A percentile compares a stretch with the other conserved stretches of the same genome.
phyloP scores from a whole-genome alignment of 345 rosid genomes.

The Theobroma cacao region DNA sequence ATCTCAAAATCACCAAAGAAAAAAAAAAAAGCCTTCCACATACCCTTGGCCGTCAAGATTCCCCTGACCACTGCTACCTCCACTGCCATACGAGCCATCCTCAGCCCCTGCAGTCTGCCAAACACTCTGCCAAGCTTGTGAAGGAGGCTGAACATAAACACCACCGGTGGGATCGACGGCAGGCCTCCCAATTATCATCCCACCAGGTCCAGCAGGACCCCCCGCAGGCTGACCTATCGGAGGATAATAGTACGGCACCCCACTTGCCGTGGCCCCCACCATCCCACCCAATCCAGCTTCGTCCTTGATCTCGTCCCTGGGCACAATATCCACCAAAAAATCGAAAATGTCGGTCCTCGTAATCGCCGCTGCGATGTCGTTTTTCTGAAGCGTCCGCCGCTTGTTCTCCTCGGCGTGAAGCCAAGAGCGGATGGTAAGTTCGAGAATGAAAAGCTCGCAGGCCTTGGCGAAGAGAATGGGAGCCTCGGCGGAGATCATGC shows the following conservation, averaged over 20 bases:
- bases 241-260: constrained; percentile 82
- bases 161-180: constrained; percentile 67
- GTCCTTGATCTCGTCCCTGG: constrained; percentile 87
- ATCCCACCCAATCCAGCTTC: constrained; percentile 59
- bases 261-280: constrained; percentile 68
- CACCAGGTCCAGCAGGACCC: constrained; percentile 46
- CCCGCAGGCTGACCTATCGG: constrained; percentile 77
- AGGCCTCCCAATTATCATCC: constrained; percentile 93
- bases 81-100: constrained; percentile 67
- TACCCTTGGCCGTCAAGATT: constrained; percentile 63
- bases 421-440: constrained; percentile 94
- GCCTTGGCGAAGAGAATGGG: constrained; percentile 92
- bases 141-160: constrained; percentile 76
- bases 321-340: constrained; percentile 86
- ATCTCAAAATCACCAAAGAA: not conserved
- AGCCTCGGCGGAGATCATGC: constrained; percentile 98
- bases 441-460: constrained; percentile 92
- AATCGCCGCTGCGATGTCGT: constrained; percentile 91
- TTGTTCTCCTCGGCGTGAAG: constrained; percentile 96
- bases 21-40: not conserved
- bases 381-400: constrained; percentile 91
- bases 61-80: constrained; percentile 65
- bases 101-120: constrained; percentile 76
- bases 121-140: constrained; percentile 95
- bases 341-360: constrained; percentile 90